Conservation (phyloP, 345 rosid genomes). For the Aquilaria yunnanensis region DNA sequence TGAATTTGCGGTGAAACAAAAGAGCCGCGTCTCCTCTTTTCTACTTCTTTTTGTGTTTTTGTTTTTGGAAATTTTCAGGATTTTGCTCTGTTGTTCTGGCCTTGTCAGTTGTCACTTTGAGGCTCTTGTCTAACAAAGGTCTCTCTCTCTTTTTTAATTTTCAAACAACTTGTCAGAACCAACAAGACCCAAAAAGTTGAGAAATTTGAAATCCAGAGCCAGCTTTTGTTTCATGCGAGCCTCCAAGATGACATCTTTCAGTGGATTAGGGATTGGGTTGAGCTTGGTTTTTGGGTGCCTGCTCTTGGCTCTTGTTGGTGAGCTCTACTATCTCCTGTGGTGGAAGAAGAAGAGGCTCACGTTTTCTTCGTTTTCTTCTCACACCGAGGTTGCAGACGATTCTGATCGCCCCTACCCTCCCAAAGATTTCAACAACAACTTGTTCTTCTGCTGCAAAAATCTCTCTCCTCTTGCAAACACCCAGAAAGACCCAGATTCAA, state of each 20-base stretch:
- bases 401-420: constrained; percentile 33
- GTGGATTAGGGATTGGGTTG: constrained; percentile 73
- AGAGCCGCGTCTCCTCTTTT: too few species aligned
- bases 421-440: constrained; percentile 39
- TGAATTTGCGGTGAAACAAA: too few species aligned
- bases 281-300: constrained; percentile 71
- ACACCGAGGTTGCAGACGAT: constrained; percentile 36
- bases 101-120: too few species aligned
- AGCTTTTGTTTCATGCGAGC: constrained; percentile 39
- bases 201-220: constrained; percentile 5
- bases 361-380: constrained; percentile 6
- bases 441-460: constrained; percentile 16
- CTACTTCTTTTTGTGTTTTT: too few species aligned
- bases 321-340: constrained; percentile 71
- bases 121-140: neutral
- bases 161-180: neutral
- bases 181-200: neutral
- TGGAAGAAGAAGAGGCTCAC: constrained; percentile 55
- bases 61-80: too few species aligned
- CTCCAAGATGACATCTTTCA: constrained; percentile 45
- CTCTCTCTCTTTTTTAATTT: neutral
- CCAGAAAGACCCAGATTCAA: neutral
- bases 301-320: constrained; percentile 62
- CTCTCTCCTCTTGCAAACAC: constrained; percentile 11
- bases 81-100: too few species aligned